Base-by-base conservation (phyloP, 805 yeast species). In the Saccharomycopsis schoenii region DNA sequence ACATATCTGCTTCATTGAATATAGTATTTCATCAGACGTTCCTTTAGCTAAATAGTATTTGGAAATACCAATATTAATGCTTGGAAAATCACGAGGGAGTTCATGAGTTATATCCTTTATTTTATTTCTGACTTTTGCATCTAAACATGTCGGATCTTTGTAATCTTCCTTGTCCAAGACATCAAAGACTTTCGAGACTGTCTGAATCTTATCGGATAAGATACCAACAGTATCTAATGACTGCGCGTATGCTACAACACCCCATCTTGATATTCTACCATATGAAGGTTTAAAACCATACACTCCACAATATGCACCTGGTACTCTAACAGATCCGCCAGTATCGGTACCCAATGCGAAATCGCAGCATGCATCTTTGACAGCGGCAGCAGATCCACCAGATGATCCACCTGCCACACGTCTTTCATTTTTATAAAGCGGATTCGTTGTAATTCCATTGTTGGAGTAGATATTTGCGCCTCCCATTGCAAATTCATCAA, bases 401-500 rank as follows among this genome's bases (percentile, higher is more conserved):
- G 97, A 89, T 0, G 97, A 91, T 0, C 99, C 99, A 12, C 99
- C 99, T 1, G 87, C 77, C 1, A 82, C 73, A 47, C 80, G 72
- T 57, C 71, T 71, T 19, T 72, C 71, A 69, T 40, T 55, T 57
- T 42, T 57, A 61, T 70, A 81, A 9, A 76, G 66, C 1, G 86
- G 85, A 67, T 88, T 88, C 2, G 74, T 61, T 0, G 86, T 78
- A 0, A 86, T 77, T 0, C 91, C 92, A 68, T 73, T 82, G 58
- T 67, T 66, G 0, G 87, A 79, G 66, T 82, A 77, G 1, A 82
- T 74, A 14, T 83, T 85, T 1, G 84, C 79, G 12, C 89, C 84
- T 11, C 99, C 99, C 99, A 94, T 94, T 1, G 97, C 99, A 75
- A 94, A 94, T 73, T 94, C 97, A 73, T 94, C 99, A 82, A 94